Evolutionary conservation across 1,284 basidiomycete genomes (phyloP), one percentile per base, ranked within the genome.

Genomic region (Bondarzewia mesenterica): DNA sequence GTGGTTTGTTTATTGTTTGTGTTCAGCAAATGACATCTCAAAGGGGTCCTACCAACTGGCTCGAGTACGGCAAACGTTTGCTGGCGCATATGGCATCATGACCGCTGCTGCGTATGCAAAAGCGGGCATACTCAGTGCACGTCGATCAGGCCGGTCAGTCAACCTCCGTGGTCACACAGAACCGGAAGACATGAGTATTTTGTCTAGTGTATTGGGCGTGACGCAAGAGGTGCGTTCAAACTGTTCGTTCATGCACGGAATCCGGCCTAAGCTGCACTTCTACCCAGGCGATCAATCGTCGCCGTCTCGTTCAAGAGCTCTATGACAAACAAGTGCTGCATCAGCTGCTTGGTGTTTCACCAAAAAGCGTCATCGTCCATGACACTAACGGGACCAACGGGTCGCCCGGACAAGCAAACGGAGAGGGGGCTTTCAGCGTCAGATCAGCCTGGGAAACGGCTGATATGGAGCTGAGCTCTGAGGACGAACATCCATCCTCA

Each of bases 11-110:
- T 35, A n/a, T 8, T 8, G n/a, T 8, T 35, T 35, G 32, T 39
- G 16, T 52, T 18, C 36, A 94, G 91, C 82, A 35, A 98, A 98
- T 63, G 95, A 99, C 66, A 92, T 99, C 36, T 92, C 93, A 0
- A 81, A 77, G 44, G 90, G 91, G 2, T 93, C 93, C 0, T 95
- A 82, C 64, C 84, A 82, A 21, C 91, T 98, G 53, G 71, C 77
- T 27, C 84, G 83, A 58, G 92, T 98, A 40, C 80, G 85, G 18
- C 78, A 82, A 48, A 88, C 90, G 0, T 74, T 98, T 48, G 84
- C 85, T 0, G 94, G 94, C 4, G 95, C 94, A 2, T 84, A 84
- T 68, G 83, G 84, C 47, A 85, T 95, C 29, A 76, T 99, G 60
- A 83, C 84, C 12, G 75, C 84, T 1, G 76, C 80, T 1, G 74